Percentiles rank a stretch among this genome's conserved stretches.
These are phyloP conservation scores for Hordeum pubiflorum DNA, from an alignment of 202 grass and related monocot genomes.

Conservation along the genomic window DNA sequence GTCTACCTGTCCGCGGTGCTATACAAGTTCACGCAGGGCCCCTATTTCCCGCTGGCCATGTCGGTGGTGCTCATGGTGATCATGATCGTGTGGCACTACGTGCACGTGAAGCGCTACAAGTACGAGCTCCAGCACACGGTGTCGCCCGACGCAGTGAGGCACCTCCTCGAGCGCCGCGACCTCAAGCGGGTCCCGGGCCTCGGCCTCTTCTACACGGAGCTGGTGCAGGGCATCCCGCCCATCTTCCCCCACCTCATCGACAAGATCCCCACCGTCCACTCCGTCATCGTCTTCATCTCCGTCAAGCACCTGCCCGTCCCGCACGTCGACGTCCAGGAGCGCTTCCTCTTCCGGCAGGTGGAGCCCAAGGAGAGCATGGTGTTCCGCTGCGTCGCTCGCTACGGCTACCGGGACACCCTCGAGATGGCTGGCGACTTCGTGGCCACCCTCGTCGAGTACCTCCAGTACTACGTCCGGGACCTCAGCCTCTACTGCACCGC, in stretches of 20 bases:
- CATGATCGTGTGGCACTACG: conserved; percentile 55
- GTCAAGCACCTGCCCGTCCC: conserved; percentile 41
- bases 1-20: conserved; percentile 43
- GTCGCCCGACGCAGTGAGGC: conserved; percentile 18
- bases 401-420: conserved; percentile 44
- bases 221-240: conserved; percentile 56
- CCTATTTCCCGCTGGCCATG: conserved; percentile 36
- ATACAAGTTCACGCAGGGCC: conserved; percentile 35
- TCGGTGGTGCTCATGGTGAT: conserved; percentile 39
- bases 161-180: neutral
- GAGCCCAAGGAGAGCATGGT: conserved; percentile 36
- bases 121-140: conserved; percentile 41
- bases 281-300: conserved; percentile 46
- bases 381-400: conserved; percentile 51
- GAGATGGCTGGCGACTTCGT: conserved; percentile 43
- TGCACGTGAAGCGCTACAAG: conserved; percentile 41
- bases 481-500: conserved; percentile 22
- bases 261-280: conserved; percentile 50
- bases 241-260: conserved; percentile 53
- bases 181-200: conserved; percentile 40
- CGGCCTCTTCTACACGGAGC: conserved; percentile 46
- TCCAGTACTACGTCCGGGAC: conserved; percentile 40
- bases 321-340: conserved; percentile 30
- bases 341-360: conserved; percentile 55
- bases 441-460: conserved; percentile 35